Percentiles rank a stretch among this genome's conserved stretches.
Evolutionary conservation across 1,284 basidiomycete genomes (phyloP).

Genomic region (Ustilago trichophora): DNA sequence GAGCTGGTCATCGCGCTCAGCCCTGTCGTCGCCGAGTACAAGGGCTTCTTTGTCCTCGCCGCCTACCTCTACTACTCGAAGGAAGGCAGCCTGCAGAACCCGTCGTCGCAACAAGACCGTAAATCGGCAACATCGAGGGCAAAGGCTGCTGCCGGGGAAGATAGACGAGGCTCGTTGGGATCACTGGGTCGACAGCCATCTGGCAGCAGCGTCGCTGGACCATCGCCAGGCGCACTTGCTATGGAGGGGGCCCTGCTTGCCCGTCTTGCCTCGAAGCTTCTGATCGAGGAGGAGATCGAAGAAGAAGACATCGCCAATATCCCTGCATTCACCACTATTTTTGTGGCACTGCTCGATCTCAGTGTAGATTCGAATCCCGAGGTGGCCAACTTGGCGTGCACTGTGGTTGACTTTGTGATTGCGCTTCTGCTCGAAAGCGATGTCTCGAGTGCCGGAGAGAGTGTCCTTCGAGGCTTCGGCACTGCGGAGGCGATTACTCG

Average conservation of each 20-base stretch:
- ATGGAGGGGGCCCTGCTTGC: conserved; percentile 74
- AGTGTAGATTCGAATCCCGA: conserved; percentile 92
- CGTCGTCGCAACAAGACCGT: conserved; percentile 11
- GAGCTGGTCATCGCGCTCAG: conserved; percentile 91
- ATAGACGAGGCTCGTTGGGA: conserved; percentile 14
- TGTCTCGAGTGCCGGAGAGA: conserved; percentile 71
- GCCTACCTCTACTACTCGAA: conserved; percentile 94
- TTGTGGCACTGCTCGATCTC: conserved; percentile 86
- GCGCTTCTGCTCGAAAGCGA: conserved; percentile 88
- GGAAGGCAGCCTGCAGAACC: conserved; percentile 17
- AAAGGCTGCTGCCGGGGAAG: conserved; percentile 7
- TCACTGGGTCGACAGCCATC: conserved; percentile 12
- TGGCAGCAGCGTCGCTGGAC: conserved; percentile 11
- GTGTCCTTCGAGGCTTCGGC: conserved; percentile 30
- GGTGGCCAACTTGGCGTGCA: conserved; percentile 87
- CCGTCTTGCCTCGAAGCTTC: conserved; percentile 76
- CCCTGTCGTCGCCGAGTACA: conserved; percentile 92
- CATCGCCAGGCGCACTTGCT: conserved; percentile 15
- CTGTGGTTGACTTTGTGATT: conserved; percentile 89
- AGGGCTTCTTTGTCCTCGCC: conserved; percentile 92
- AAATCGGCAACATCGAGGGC: conserved; percentile 10
- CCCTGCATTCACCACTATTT: conserved; percentile 91
- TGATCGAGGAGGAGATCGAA: conserved; percentile 73
- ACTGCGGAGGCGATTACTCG: conserved; percentile 42
- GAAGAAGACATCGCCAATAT: conserved; percentile 81